Evolutionary conservation across 2,329 filamentous ascomycete genomes (phyloP).

Genomic region (Purpureocillium lavendulum): DNA sequence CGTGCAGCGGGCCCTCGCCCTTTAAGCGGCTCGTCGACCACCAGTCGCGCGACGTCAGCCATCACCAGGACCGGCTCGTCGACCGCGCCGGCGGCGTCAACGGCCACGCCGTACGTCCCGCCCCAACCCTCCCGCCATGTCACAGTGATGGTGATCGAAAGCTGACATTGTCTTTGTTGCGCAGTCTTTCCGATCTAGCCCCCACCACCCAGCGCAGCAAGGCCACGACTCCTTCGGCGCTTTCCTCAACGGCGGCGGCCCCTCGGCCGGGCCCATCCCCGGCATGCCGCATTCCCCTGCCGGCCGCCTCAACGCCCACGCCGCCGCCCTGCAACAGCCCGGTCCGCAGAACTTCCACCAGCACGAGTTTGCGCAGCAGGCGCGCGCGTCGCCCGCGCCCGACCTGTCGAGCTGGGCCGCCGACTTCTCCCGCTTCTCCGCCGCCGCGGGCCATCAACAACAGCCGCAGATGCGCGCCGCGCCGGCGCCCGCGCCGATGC

Average conservation of each 20-base stretch:
- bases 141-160: background rate
- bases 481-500: constrained; percentile 11
- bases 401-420: constrained; percentile 25
- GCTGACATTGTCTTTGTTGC: constrained; percentile 3
- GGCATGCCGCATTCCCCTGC: constrained; percentile 24
- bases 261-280: constrained; percentile 12
- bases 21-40: constrained; percentile 35
- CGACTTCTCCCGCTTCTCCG: constrained; percentile 25
- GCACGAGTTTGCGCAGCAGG: constrained; percentile 11
- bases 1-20: constrained; percentile 32
- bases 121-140: background rate
- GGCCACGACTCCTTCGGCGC: constrained; percentile 23
- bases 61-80: constrained; percentile 30
- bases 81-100: constrained; percentile 17
- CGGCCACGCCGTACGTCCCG: constrained; percentile 20
- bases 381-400: constrained; percentile 13
- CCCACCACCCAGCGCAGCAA: constrained; percentile 5
- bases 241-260: constrained; percentile 22
- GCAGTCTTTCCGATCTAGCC: constrained; percentile 25
- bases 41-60: constrained; percentile 30
- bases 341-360: background rate
- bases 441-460: constrained; percentile 10
- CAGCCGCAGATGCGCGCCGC: constrained; percentile 8
- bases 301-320: constrained; percentile 23
- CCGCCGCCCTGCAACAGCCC: constrained; percentile 17